Evolutionary conservation across 345 rosid species (phyloP).

Genomic region (Aurinia saxatilis): DNA sequence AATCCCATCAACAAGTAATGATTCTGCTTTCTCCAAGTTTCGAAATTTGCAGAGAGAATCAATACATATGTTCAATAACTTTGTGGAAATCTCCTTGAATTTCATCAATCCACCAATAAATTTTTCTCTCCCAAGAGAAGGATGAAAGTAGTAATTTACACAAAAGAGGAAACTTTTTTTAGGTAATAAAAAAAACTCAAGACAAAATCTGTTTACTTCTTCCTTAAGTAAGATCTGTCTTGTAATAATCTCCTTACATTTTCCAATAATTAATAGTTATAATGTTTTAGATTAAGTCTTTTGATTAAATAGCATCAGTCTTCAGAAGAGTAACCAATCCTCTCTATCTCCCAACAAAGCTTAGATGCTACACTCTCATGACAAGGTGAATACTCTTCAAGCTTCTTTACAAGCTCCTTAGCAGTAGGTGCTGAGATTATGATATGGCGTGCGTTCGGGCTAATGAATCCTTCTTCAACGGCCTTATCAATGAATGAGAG

Average conservation of each 20-base stretch:
- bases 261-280: constrained; percentile 17
- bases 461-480: constrained; percentile 89
- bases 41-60: too few species aligned
- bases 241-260: constrained; percentile 10
- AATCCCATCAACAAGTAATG: too few species aligned
- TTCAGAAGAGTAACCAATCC: constrained; percentile 47
- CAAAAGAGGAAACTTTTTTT: constrained; percentile 10
- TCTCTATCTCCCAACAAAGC: constrained; percentile 87
- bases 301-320: constrained; percentile 21
- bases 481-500: constrained; percentile 93
- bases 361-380: constrained; percentile 75
- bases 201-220: constrained; percentile 1
- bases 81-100: too few species aligned
- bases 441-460: constrained; percentile 78
- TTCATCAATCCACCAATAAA: too few species aligned
- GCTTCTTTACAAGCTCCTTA: constrained; percentile 61
- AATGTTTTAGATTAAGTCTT: constrained; percentile 2
- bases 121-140: too few species aligned
- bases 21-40: too few species aligned
- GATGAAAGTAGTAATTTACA: constrained; percentile 21
- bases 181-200: too few species aligned
- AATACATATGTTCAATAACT: too few species aligned
- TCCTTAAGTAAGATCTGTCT: constrained; percentile 12
- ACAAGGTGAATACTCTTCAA: constrained; percentile 90
- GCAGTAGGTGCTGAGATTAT: constrained; percentile 83